Evolutionary conservation across 495 filamentous ascomycete species (phyloP).

Genomic region (Achaetomiella virescens): DNA sequence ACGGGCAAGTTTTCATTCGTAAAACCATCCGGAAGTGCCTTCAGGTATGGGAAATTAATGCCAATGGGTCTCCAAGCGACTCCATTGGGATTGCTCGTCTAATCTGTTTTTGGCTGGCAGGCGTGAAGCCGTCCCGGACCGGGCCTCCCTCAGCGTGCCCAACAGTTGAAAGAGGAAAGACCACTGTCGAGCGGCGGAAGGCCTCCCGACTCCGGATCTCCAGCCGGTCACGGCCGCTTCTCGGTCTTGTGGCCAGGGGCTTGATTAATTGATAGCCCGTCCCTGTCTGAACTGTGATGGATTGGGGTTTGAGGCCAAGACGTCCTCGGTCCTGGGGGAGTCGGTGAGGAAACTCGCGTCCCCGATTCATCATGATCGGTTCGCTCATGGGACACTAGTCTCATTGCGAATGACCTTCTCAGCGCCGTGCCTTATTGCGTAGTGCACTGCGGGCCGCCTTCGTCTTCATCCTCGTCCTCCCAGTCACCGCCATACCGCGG

Average conservation of each 20-base stretch:
- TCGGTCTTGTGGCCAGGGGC: not conserved
- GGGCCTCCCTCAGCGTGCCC: not conserved
- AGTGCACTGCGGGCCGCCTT: constrained; percentile 65
- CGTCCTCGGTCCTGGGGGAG: not conserved
- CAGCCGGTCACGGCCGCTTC: not conserved
- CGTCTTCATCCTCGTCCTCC: constrained; percentile 76
- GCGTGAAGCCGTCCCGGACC: not conserved
- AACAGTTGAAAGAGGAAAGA: not conserved
- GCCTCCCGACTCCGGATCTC: not conserved
- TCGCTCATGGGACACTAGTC: too few relatives aligned
- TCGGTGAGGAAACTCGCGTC: not conserved
- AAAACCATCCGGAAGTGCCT: not conserved
- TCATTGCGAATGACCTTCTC: not conserved
- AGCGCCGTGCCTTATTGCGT: constrained; percentile 59
- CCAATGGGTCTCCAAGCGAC: not conserved
- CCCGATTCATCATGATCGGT: not conserved
- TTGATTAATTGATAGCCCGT: not conserved
- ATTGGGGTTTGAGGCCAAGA: not conserved
- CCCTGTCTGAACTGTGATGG: too few relatives aligned
- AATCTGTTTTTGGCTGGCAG: not conserved
- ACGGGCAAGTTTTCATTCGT: not conserved
- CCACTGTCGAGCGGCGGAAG: not conserved
- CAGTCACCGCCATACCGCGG: constrained; percentile 61
- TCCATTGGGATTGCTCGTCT: not conserved
- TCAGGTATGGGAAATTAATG: not conserved